Base-by-base conservation (phyloP, 2,329 filamentous ascomycete species). In the Fusarium kyushuense region DNA sequence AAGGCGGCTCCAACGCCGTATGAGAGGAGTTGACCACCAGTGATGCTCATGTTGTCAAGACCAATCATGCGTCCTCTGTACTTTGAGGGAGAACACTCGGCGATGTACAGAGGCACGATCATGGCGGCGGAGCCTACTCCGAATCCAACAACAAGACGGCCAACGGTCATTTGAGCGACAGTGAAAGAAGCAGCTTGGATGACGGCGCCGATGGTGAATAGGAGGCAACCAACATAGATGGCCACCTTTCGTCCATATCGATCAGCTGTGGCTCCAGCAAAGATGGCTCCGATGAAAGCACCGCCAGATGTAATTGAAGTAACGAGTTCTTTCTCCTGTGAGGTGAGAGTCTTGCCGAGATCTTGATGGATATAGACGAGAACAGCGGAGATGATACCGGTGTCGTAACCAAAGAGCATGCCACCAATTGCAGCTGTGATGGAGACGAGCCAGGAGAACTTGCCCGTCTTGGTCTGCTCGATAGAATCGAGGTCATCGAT, bases 71-170 rank as follows among this genome's bases (percentile, higher is more conserved):
- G 77, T 17, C 84, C 84, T 51, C 84, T 79, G 41, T 82, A 81
- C 62, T 81, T 82, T 5, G 83, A 79, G 1, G 84, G 84, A 1
- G 84, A 81, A 5, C 86, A 76, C 56, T 86, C 84, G 4, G 80
- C 81, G 40, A 86, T 84, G 65, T 86, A 86, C 11, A 73, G n/a
- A 10, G 72, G 78, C 13, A 82, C 73, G 6, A 83, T 79, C 81
- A 85, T 84, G 16, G 81, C 80, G 10, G 82, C 83, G 2, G 77
- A 79, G 1, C 82, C 81, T n/a, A 84, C 82, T 41, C 84, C 83
- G 9, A 86, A 76, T 5, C 84, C 83, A 40, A 86, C 79, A 3
- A 86, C 68, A 5, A 85, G 74, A 10, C 84, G 32, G 1, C 73
- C 74, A 33, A 75, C 63, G 8, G 74, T 72, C 74, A 76, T 76